Base-by-base conservation (phyloP, 345 rosid species). In the Erysimum cheiranthoides region DNA sequence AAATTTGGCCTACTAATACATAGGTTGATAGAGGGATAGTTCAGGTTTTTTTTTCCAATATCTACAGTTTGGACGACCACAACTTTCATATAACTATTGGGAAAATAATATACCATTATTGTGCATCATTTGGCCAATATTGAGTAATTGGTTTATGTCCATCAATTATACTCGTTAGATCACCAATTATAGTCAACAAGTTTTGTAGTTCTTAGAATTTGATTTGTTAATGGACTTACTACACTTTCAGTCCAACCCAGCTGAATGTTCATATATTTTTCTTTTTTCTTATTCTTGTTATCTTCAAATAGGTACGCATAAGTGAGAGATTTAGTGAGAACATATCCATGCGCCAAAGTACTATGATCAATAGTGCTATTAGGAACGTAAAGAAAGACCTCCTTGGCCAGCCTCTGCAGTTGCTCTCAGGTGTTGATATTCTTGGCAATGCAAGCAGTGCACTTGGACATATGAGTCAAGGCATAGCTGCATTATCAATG, bases 391-490 rank as follows among this genome's bases (percentile, higher is more conserved):
- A 88, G 81, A 95, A 90, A 84, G 99, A 91, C 83, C 88, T 95
- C 70, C 91, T 96, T 60, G 93, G 98, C 69, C 98, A 91, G 83
- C 99, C 99, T 54, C 92, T 88, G 81, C 99, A 91, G 79, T 79
- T 96, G 78, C 98, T 96, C 16, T 93, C 93, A 38, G 96, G 99
- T 76, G 89, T 96, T 78, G 99, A 96, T 79, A 91, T 91, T 84
- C 82, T 96, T 86, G 97, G 99, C 61, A 96, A 93, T 70, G 98
- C 99, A 66, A 96, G 99, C 83, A 96, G 98, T 70, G 99, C 99
- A 2, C 98, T 90, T 76, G 99, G 98, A 45, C 95, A 91, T 84
- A 93, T 93, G 99, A 93, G 99, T 86, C 92, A 93, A 88, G 97
- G 99, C 54, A 90, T 89, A 40, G 99, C 99, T 85, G 97, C 96